These are phyloP conservation scores for Hypoxylon lenormandii DNA, from an alignment of 495 filamentous ascomycete species.

Conservation along the genomic window DNA sequence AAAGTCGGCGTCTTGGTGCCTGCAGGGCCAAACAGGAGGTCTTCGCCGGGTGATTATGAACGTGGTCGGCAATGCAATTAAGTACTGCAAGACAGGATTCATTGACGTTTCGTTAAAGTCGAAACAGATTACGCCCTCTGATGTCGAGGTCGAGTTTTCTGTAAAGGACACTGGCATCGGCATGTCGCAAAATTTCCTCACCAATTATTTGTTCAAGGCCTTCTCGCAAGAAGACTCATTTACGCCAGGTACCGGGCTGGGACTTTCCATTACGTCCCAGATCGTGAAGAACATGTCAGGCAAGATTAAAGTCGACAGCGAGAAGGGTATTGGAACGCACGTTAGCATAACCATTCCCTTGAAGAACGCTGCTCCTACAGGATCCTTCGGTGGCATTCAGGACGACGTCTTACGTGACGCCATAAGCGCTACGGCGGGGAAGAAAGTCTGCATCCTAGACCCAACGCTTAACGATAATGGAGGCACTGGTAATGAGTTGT, in stretches of 20 bases:
- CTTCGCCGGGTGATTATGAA: slow-evolving; percentile 83
- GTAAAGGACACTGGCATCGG: slow-evolving; percentile 76
- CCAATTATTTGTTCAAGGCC: slow-evolving; percentile 72
- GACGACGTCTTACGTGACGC: slow-evolving; percentile 19
- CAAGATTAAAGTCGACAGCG: slow-evolving; percentile 68
- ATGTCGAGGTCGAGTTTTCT: slow-evolving; percentile 56
- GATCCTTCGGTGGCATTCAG: slow-evolving; percentile 3
- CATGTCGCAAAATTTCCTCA: slow-evolving; percentile 76
- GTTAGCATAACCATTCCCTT: slow-evolving; percentile 39
- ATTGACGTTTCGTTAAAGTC: slow-evolving; percentile 69
- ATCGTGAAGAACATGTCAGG: slow-evolving; percentile 72
- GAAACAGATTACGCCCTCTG: slow-evolving; percentile 37
- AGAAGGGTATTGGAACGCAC: slow-evolving; percentile 42
- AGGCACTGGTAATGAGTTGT: background rate
- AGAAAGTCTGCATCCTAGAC: slow-evolving; percentile 36
- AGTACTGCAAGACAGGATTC: slow-evolving; percentile 76
- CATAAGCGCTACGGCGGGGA: slow-evolving; percentile 18
- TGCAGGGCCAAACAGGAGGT: slow-evolving; percentile 71
- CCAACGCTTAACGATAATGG: background rate
- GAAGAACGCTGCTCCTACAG: slow-evolving; percentile 4
- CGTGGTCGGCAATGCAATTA: slow-evolving; percentile 83
- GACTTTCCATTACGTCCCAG: slow-evolving; percentile 75
- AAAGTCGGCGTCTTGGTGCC: slow-evolving; percentile 36
- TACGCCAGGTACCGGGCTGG: slow-evolving; percentile 75
- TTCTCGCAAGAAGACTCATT: slow-evolving; percentile 78